Evolutionary conservation across 148 eudicot species (phyloP), one percentile per base, ranked within the genome.

Genomic region (Hydrangea macrophylla): DNA sequence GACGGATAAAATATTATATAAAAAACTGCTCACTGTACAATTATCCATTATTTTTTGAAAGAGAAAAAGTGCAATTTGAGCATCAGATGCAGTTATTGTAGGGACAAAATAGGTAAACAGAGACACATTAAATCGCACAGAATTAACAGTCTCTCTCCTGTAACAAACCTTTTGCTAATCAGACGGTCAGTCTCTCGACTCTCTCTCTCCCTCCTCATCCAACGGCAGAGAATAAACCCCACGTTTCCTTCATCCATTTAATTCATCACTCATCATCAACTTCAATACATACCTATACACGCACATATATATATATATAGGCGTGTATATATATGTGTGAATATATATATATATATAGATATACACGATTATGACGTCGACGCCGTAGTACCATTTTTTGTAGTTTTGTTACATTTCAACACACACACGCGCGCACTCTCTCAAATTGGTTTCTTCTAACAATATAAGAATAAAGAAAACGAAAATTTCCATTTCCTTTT

Each of bases 81-180:
- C 30, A 22, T 48, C 8, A n/a, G 22, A 36, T 7, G 53, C 17
- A 48, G 53, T 62, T 56, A 9, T 74, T 71, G 62, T 72, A 80
- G 77, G 75, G 80, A 76, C 80, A 80, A 76, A 64, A n/a, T 65
- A 60, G 83, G 83, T 25, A 73, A 80, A 72, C 75, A 68, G 77
- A 73, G 54, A 39, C 31, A 68, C 80, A 73, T 73, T 64, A 78
- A 53, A 17, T 54, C 37, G 65, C 44, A 64, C 74, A 68, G 77
- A 80, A 62, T 71, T 11, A 12, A 51, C 65, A 55, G 66, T 42
- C 48, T 18, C 17, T 18, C 17, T 3, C 6, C 17, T 42, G 18
- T 42, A 42, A 42, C 48, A 7, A 48, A 20, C 53, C 53, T 26
- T 39, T 73, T 58, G 55, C 61, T 15, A 63, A 80, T 80, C 80